Conservation (phyloP, 2,329 filamentous ascomycete genomes). For the Clarireedia monteithiana region DNA sequence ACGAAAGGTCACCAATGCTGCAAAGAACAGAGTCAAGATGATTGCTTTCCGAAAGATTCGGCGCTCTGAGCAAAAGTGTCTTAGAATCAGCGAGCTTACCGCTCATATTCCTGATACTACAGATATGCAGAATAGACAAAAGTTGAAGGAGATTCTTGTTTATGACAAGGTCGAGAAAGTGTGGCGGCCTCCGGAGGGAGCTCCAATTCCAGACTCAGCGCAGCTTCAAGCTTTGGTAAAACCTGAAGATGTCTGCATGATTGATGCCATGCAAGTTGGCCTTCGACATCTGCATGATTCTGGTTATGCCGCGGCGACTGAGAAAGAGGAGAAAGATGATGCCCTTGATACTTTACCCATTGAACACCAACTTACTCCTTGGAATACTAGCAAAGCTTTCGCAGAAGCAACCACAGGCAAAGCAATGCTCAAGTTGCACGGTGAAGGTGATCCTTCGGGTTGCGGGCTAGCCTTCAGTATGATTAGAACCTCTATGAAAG, state of each 20-base stretch:
- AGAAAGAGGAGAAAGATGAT: constrained; percentile 46
- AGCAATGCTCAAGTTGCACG: constrained; percentile 92
- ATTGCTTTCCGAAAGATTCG: constrained; percentile 83
- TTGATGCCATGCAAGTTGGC: constrained; percentile 96
- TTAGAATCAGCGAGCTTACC: constrained; percentile 78
- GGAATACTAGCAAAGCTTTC: constrained; percentile 96
- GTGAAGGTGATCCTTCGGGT: constrained; percentile 88
- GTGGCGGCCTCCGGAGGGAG: constrained; percentile 70
- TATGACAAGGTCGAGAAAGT: constrained; percentile 80
- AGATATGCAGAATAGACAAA: constrained; percentile 91
- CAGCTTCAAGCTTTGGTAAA: constrained; percentile 82
- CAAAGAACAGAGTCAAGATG: constrained; percentile 95
- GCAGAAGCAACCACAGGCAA: constrained; percentile 89
- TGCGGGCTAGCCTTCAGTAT: constrained; percentile 94
- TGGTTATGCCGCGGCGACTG: constrained; percentile 68
- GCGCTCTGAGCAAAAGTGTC: constrained; percentile 60
- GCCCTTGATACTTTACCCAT: constrained; percentile 52
- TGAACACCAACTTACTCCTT: constrained; percentile 85
- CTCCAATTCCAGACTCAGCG: constrained; percentile 72
- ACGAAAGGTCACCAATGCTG: constrained; percentile 90
- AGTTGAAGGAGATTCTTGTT: constrained; percentile 90
- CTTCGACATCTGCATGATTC: constrained; percentile 86
- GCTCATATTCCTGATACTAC: constrained; percentile 88
- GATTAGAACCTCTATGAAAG: constrained; percentile 98
- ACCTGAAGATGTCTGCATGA: constrained; percentile 87